Evolutionary conservation across 495 filamentous ascomycete species (phyloP), one percentile per base, ranked within the genome.

Genomic region (Bryoglossum gracile): DNA sequence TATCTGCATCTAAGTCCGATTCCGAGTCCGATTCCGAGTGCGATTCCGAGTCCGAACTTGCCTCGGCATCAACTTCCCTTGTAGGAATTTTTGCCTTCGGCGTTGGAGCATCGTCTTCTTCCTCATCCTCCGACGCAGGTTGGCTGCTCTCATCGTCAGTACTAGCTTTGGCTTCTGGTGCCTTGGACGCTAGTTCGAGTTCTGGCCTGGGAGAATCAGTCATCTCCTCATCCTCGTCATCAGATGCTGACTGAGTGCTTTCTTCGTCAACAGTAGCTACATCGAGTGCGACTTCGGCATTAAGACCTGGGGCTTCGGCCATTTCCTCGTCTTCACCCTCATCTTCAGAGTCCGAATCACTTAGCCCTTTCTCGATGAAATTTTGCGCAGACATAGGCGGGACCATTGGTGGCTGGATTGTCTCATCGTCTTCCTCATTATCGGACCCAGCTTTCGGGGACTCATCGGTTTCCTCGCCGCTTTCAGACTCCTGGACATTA

Each of bases 1-100:
- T 13, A 16, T 36, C 18, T 21, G 22, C 13, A 40, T 52, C 48
- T 18, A 37, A 48, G n/a, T 48, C 43, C 2, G 43, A 53, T 16
- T 26, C 28, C n/a, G 50, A 47, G 4, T 26, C 25, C 8, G 40
- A 28, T 2, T 35, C 25, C 6, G 26, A 30, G 26, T n/a, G n/a
- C n/a, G n/a, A n/a, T n/a, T n/a, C n/a, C n/a, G n/a, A n/a, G n/a
- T n/a, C n/a, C n/a, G n/a, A n/a, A n/a, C n/a, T n/a, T n/a, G n/a
- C n/a, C n/a, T n/a, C n/a, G n/a, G n/a, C n/a, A n/a, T n/a, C n/a
- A n/a, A n/a, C n/a, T n/a, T n/a, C n/a, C n/a, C n/a, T n/a, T n/a
- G n/a, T n/a, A n/a, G n/a, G n/a, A n/a, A n/a, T n/a, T n/a, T n/a
- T n/a, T n/a, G n/a, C n/a, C n/a, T n/a, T n/a, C n/a, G 13, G 26